phyloP scores from a whole-genome alignment of 768 basidiomycete species.

The Termitomyces heimii region DNA sequence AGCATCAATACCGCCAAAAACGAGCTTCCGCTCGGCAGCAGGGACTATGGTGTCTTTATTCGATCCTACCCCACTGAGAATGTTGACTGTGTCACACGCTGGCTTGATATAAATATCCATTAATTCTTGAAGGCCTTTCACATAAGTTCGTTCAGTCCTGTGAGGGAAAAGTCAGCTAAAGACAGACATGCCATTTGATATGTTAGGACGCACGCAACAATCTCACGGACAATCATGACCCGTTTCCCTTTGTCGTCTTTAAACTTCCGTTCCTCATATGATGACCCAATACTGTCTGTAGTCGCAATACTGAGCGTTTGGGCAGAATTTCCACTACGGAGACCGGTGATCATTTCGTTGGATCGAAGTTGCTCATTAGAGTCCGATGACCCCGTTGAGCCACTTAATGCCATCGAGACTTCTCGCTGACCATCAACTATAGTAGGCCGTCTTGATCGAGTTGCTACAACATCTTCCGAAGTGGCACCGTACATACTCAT shows the following conservation, averaged over 20 bases:
- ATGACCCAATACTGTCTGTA: slow-evolving; percentile 68
- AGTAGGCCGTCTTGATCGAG: slow-evolving; percentile 64
- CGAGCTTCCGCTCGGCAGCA: slow-evolving; percentile 77
- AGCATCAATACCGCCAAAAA: slow-evolving; percentile 87
- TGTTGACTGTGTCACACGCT: slow-evolving; percentile 61
- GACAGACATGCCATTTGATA: neutral
- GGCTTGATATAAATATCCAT: slow-evolving; percentile 95
- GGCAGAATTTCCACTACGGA: slow-evolving; percentile 53
- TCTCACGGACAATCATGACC: slow-evolving; percentile 81
- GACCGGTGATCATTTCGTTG: slow-evolving; percentile 52
- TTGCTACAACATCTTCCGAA: slow-evolving; percentile 33
- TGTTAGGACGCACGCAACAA: slow-evolving; percentile 65
- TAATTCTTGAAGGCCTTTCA: slow-evolving; percentile 88
- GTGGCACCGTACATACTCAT: slow-evolving; percentile 54
- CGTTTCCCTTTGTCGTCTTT: slow-evolving; percentile 90
- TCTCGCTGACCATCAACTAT: slow-evolving; percentile 53
- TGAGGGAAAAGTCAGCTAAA: slow-evolving; percentile 1
- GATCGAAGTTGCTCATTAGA: slow-evolving; percentile 56
- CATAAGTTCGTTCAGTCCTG: slow-evolving; percentile 94
- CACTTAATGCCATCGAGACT: slow-evolving; percentile 47
- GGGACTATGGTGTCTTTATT: slow-evolving; percentile 85
- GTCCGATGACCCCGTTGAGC: slow-evolving; percentile 38
- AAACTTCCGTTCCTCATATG: slow-evolving; percentile 73
- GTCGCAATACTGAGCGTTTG: slow-evolving; percentile 70
- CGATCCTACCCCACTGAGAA: slow-evolving; percentile 65